Conservation (phyloP, 164 flowering plant genomes). For the Amborella trichopoda region DNA sequence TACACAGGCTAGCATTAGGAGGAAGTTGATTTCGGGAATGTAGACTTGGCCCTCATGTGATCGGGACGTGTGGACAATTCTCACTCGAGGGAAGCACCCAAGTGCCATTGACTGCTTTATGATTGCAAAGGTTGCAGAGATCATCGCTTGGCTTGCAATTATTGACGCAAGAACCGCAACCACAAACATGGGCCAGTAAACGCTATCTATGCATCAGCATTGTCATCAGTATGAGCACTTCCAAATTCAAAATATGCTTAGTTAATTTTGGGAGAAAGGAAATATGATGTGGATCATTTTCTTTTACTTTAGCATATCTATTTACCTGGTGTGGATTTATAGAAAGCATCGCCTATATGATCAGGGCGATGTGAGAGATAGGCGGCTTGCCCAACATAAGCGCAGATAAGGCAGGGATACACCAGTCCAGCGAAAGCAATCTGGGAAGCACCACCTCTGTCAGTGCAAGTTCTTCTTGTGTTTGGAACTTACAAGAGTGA, state of each 20-base stretch:
- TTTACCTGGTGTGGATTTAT: constrained; percentile 16
- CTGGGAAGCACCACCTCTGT: too few relatives aligned
- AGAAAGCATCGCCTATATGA: constrained; percentile 14
- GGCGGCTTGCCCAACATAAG: constrained; percentile 18
- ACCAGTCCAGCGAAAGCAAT: constrained; percentile 17
- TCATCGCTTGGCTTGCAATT: constrained; percentile 18
- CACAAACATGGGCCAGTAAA: constrained; percentile 17
- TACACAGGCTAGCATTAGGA: constrained; percentile 16
- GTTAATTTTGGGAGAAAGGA: too few relatives aligned
- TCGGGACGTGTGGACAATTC: constrained; percentile 14
- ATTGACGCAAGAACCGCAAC: constrained; percentile 11
- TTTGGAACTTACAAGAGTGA: constrained; percentile 18
- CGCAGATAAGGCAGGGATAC: constrained; percentile 12
- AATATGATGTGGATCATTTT: too few relatives aligned
- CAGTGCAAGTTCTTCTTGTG: too few relatives aligned
- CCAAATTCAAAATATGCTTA: too few relatives aligned
- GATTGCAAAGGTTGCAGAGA: constrained; percentile 15
- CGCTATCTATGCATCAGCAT: constrained; percentile 1
- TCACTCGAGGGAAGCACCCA: constrained; percentile 18
- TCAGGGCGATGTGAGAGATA: constrained; percentile 10
- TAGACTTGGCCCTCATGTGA: constrained; percentile 19
- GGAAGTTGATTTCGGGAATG: constrained; percentile 18
- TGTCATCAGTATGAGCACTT: not conserved
- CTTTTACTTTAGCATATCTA: too few relatives aligned
- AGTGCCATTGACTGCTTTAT: constrained; percentile 12